Evolutionary conservation across 202 grass and related monocot genomes (phyloP).

Genomic region (Zoysia matrella): DNA sequence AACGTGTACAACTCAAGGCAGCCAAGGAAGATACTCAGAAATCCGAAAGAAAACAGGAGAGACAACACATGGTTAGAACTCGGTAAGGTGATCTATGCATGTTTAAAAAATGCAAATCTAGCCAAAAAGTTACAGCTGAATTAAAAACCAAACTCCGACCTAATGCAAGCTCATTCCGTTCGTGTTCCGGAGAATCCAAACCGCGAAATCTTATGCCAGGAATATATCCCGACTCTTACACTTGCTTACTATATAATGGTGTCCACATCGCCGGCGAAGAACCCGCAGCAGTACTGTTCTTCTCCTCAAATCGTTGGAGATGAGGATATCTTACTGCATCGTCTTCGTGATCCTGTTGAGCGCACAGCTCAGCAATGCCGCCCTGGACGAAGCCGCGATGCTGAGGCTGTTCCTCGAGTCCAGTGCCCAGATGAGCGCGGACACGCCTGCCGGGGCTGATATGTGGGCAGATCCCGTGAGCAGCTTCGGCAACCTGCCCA

Average conservation of each 20-base stretch:
- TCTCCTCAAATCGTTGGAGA: background rate
- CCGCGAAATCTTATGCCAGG: too few species aligned
- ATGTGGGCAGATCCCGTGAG: background rate
- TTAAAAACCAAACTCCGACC: background rate
- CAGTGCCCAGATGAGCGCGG: background rate
- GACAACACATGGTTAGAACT: too few species aligned
- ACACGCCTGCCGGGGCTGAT: background rate
- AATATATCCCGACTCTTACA: too few species aligned
- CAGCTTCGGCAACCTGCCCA: background rate
- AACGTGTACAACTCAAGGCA: too few species aligned
- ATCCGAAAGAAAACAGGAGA: background rate
- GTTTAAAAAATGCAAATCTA: background rate
- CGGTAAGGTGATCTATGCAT: too few species aligned
- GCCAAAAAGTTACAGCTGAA: background rate
- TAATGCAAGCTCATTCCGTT: too few species aligned
- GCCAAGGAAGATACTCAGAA: background rate
- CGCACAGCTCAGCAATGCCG: slow-evolving; percentile 2
- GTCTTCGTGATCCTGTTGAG: background rate
- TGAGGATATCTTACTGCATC: background rate
- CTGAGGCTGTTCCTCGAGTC: slow-evolving; percentile 11
- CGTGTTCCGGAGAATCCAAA: too few species aligned
- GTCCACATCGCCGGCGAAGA: background rate
- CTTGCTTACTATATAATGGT: background rate
- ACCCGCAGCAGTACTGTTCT: background rate
- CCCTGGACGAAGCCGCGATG: slow-evolving; percentile 7